phyloP scores from a whole-genome alignment of 306 rosid genomes.

The Dicorynia guianensis region DNA sequence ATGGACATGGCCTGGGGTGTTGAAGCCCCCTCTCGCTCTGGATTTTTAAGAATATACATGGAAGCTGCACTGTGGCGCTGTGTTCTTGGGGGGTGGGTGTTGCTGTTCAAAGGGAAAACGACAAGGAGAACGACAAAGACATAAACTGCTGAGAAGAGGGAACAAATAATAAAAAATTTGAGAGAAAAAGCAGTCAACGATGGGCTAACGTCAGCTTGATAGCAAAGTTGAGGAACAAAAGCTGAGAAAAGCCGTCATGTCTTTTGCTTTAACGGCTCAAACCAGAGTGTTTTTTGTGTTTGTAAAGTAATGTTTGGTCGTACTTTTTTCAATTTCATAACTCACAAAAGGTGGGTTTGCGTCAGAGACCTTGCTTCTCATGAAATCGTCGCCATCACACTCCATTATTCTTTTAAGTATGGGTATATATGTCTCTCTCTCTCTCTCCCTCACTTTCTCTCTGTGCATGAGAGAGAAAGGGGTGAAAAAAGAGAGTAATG shows the following conservation, averaged over 20 bases:
- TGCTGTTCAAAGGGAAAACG: slow-evolving; percentile 39
- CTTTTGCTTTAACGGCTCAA: slow-evolving; percentile 53
- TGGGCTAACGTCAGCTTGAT: slow-evolving; percentile 52
- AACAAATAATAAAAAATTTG: not conserved
- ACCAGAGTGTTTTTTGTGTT: slow-evolving; percentile 9
- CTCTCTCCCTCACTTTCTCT: no score
- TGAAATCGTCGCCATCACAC: not conserved
- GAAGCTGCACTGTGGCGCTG: not conserved
- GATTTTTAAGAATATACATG: not conserved
- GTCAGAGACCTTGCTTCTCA: slow-evolving; percentile 42
- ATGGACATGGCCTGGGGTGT: slow-evolving; percentile 19
- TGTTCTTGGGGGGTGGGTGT: not conserved
- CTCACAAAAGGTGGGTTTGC: slow-evolving; percentile 37
- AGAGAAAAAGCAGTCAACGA: slow-evolving; percentile 48
- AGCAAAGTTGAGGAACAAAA: slow-evolving; percentile 44
- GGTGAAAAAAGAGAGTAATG: no score
- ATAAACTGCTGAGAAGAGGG: no score
- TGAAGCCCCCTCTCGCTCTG: slow-evolving; percentile 34
- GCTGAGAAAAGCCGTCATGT: slow-evolving; percentile 61
- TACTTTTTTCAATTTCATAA: not conserved
- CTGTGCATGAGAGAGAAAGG: not conserved
- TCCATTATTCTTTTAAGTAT: not conserved
- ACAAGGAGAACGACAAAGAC: slow-evolving; percentile 33
- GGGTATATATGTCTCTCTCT: no score
- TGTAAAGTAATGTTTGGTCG: slow-evolving; percentile 26